A percentile compares a stretch with the other conserved stretches of the same genome.
phyloP scores from a whole-genome alignment of 805 yeast species.

The Zygotorulaspora danielsina region DNA sequence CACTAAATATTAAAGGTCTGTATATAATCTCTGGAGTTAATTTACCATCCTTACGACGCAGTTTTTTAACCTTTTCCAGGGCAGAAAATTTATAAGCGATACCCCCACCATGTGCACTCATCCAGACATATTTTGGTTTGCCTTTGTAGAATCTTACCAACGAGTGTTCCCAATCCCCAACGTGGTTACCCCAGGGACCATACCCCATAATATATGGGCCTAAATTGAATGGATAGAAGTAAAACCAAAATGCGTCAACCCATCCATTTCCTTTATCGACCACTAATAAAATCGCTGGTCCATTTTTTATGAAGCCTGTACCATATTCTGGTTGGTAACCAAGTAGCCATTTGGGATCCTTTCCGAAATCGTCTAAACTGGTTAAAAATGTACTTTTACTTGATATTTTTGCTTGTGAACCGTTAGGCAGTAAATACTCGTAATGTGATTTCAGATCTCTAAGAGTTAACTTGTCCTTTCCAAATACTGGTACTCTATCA shows the following conservation, averaged over 20 bases:
- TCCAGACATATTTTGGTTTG: conserved; percentile 80
- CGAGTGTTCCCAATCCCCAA: conserved; percentile 98
- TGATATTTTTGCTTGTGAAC: conserved; percentile 16
- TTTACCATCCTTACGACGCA: conserved; percentile 80
- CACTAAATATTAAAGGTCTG: conserved; percentile 80
- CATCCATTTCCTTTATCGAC: conserved; percentile 92
- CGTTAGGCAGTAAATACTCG: conserved; percentile 16
- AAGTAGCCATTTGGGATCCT: conserved; percentile 79
- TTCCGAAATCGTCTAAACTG: conserved; percentile 63
- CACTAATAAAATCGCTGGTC: conserved; percentile 76
- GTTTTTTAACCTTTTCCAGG: conserved; percentile 51
- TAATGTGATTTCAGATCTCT: conserved; percentile 16
- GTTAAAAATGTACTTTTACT: conserved; percentile 51
- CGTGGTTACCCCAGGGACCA: conserved; percentile 96
- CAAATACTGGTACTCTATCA: conserved; percentile 43
- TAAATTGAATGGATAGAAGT: conserved; percentile 86
- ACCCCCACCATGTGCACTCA: conserved; percentile 98
- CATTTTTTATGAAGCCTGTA: conserved; percentile 66
- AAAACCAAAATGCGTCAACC: conserved; percentile 96
- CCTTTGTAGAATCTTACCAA: conserved; percentile 80
- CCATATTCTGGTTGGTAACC: conserved; percentile 70
- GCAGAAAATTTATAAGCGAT: conserved; percentile 79
- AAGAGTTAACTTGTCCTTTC: conserved; percentile 29
- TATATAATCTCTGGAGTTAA: conserved; percentile 57
- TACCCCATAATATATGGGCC: conserved; percentile 98